phyloP scores from a whole-genome alignment of 345 rosid species.

The Boechera stricta region DNA sequence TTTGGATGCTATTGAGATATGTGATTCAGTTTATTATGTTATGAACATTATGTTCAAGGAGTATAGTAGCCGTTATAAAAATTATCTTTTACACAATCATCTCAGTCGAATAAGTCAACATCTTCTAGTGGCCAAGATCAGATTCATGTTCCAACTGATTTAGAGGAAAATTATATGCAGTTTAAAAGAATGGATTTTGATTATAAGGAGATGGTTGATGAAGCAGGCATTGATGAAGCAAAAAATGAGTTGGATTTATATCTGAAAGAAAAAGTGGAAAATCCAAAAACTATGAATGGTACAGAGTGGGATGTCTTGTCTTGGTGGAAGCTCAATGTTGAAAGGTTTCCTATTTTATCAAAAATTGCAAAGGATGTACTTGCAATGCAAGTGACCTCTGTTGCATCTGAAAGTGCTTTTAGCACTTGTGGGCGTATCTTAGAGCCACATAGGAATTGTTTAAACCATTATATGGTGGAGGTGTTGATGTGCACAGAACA shows the following conservation, averaged over 20 bases:
- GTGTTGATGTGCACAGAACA: not conserved
- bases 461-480: not conserved
- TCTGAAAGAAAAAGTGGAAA: no score
- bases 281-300: not conserved
- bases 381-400: not conserved
- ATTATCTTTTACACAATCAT: no score
- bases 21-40: not conserved
- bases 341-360: not conserved
- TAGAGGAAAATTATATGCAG: no score
- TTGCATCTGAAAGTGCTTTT: not conserved
- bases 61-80: not conserved
- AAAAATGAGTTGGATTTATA: no score
- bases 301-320: not conserved
- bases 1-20: not conserved
- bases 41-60: not conserved
- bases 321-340: not conserved
- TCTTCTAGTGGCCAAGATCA: no score
- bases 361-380: not conserved
- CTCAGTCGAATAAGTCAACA: no score
- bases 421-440: not conserved
- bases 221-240: no score
- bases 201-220: no score
- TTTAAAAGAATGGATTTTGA: no score
- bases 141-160: no score
- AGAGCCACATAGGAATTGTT: not conserved